phyloP scores from a whole-genome alignment of 78 protist genomes.

The Creolimax fragrantissima region DNA sequence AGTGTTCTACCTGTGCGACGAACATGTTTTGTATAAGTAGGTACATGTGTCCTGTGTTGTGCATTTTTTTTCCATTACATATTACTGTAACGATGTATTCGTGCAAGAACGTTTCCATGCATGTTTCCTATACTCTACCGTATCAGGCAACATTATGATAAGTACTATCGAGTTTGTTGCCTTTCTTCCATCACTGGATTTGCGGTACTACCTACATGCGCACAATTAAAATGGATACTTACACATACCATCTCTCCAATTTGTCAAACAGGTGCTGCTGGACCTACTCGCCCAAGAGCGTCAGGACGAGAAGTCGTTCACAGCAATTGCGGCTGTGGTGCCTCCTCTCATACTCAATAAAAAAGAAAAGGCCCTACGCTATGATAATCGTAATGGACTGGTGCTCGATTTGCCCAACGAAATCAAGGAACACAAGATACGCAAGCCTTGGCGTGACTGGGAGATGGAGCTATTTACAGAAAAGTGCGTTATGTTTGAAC shows the following conservation, averaged over 20 bases:
- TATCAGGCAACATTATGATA: too few relatives aligned
- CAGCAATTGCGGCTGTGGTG: background rate
- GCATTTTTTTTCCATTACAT: too few relatives aligned
- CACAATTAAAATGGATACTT: too few relatives aligned
- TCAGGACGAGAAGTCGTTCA: background rate
- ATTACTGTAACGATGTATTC: too few relatives aligned
- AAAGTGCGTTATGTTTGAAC: background rate
- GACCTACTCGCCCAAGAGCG: background rate
- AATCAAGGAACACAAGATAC: background rate
- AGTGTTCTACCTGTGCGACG: too few relatives aligned
- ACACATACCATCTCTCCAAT: background rate
- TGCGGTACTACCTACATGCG: too few relatives aligned
- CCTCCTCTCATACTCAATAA: background rate
- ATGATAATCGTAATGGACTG: background rate
- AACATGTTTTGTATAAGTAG: too few relatives aligned
- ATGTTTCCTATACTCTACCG: too few relatives aligned
- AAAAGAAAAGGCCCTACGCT: background rate
- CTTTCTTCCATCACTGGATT: too few relatives aligned
- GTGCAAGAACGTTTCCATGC: too few relatives aligned
- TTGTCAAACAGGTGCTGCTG: background rate
- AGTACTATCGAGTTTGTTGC: too few relatives aligned
- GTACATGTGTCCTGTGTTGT: too few relatives aligned
- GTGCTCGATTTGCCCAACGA: background rate
- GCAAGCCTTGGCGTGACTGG: background rate
- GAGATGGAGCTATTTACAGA: background rate